Percentiles rank a stretch among this genome's conserved stretches.
phyloP scores from a whole-genome alignment of 352 stramenopile genomes.

The Blastocystis sp. region DNA sequence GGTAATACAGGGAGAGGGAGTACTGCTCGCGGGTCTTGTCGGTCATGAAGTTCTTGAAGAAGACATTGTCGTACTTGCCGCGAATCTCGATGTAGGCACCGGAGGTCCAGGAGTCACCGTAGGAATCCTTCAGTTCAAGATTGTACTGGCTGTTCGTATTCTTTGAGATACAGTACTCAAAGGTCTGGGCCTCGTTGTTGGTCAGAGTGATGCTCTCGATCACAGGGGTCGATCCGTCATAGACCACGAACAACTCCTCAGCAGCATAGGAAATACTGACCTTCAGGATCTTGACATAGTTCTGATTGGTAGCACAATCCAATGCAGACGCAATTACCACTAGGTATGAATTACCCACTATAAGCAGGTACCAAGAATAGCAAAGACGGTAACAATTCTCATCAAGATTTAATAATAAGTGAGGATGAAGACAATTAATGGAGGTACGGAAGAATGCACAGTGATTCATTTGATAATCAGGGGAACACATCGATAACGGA shows the following conservation, averaged over 20 bases:
- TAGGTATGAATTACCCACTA: too few relatives aligned
- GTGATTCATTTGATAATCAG: too few relatives aligned
- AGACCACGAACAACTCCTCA: constrained; percentile 47
- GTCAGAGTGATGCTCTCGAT: not conserved
- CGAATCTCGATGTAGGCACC: constrained; percentile 30
- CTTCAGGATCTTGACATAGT: constrained; percentile 26
- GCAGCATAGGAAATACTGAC: not conserved
- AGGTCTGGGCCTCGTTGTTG: not conserved
- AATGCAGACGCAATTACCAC: not conserved
- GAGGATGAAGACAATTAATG: too few relatives aligned
- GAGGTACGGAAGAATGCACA: too few relatives aligned
- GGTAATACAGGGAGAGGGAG: constrained; percentile 5
- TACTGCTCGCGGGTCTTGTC: not conserved
- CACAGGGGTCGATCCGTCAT: not conserved
- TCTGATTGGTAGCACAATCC: constrained; percentile 1
- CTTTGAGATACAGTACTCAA: constrained; percentile 20
- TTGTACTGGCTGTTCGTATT: constrained; percentile 16
- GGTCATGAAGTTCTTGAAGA: constrained; percentile 42
- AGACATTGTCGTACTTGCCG: constrained; percentile 19
- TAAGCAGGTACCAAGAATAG: too few relatives aligned
- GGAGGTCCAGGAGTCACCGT: not conserved
- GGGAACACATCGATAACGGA: too few relatives aligned
- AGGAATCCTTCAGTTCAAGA: constrained; percentile 16
- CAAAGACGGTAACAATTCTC: too few relatives aligned
- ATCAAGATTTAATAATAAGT: too few relatives aligned